Evolutionary conservation across 352 stramenopile genomes (phyloP), one percentile per base, ranked within the genome.

Genomic region (Phytophthora syringae): DNA sequence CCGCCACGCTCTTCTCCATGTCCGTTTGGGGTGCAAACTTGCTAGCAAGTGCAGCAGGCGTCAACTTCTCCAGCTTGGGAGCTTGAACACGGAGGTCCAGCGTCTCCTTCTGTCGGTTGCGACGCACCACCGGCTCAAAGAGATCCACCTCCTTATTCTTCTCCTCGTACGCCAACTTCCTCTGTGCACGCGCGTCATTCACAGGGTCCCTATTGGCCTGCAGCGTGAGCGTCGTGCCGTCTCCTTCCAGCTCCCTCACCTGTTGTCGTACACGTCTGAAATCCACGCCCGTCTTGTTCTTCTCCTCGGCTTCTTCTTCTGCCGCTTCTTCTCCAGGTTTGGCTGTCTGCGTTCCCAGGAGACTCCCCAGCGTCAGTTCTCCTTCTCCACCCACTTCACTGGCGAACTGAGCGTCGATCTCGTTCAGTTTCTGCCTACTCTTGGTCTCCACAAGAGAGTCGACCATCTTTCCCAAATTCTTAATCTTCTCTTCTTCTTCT

Each of bases 41-140:
- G 54, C 86, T 95, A 7, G 96, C 77, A 9, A 99, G 71, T 9
- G 79, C 74, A 39, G 96, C 92, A 6, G 84, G 77, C 15, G 92
- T 98, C 7, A 94, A 53, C 60, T 89, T 90, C 52, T 91, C 79
- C 39, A 92, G 74, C 70, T 82, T 84, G 1, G 79, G 71, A 25
- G 86, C 90, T 62, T 98, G 95, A n/a, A 89, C 76, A 47, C 94
- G 92, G 59, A 98, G 97, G 77, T 98, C 94, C 43, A 98, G 78
- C 40, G 94, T 98, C 80, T 98, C 94, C 24, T 97, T 97, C 71
- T 98, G 77, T 15, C 96, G 88, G 70, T 98, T 98, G 47, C 88
- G 78, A 27, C 96, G 86, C 51, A 98, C 90, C 12, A 96, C 88
- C 0, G 95, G 79, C 47, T 93, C 90, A 79, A 97, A 98, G 28